These are phyloP conservation scores for Aspergillus brasiliensis DNA, from an alignment of 2,329 filamentous ascomycete genomes.

Conservation along the genomic window DNA sequence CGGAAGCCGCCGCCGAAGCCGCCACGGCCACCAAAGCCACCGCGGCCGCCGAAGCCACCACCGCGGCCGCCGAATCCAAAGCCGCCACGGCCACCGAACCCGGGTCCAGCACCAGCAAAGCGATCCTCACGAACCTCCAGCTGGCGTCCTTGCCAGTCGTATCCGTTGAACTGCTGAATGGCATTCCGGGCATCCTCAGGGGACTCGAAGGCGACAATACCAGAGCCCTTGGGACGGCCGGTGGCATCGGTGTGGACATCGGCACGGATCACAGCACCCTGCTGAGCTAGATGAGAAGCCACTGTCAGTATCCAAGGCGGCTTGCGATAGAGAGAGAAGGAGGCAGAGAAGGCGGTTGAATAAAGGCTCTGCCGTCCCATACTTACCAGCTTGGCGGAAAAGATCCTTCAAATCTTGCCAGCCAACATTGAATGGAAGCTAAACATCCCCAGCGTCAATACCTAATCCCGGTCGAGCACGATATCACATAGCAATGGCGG, in stretches of 20 bases:
- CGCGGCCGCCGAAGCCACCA: constrained; percentile 51
- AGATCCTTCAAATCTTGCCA: constrained; percentile 99
- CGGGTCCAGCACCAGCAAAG: constrained; percentile 68
- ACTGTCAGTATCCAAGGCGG: constrained; percentile 31
- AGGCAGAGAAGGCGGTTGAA: constrained; percentile 13
- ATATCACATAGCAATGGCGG: constrained; percentile 14
- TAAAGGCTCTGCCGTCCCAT: constrained; percentile 18
- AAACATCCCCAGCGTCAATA: constrained; percentile 43
- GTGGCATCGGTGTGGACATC: constrained; percentile 92
- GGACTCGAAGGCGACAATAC: constrained; percentile 94
- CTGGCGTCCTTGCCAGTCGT: constrained; percentile 93
- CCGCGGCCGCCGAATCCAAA: constrained; percentile 51
- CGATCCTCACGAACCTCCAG: constrained; percentile 96
- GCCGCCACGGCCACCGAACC: constrained; percentile 48
- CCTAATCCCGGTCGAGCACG: constrained; percentile 18
- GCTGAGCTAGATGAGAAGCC: constrained; percentile 41
- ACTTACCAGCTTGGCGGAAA: constrained; percentile 95
- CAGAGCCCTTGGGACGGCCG: constrained; percentile 92
- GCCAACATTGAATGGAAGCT: constrained; percentile 96
- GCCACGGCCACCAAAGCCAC: constrained; percentile 47
- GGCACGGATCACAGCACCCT: constrained; percentile 84
- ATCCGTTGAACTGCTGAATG: constrained; percentile 97
- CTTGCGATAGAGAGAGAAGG: constrained; percentile 1
- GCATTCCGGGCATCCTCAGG: constrained; percentile 93
- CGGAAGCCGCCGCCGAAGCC: constrained; percentile 45